Base-by-base conservation (phyloP, 192 early-diverging fungal genomes). In the Coemansia reversa region DNA sequence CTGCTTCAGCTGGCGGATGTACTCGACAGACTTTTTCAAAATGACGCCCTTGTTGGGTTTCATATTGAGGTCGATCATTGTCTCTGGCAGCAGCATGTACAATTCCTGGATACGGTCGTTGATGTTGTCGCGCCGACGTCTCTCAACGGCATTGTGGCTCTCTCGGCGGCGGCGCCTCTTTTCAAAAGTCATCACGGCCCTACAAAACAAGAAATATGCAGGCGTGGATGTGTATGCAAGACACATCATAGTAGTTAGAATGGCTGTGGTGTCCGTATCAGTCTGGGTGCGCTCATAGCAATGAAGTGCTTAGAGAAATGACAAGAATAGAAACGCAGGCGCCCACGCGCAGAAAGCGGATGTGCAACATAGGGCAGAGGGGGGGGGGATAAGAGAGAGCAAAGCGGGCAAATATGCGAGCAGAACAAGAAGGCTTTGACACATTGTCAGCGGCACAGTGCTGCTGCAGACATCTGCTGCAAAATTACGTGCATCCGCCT, bases 21-120 rank as follows among this genome's bases (percentile, higher is more conserved):
- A 94, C 33, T 98, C 95, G 23, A 98, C 96, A 8, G 90, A 91
- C 66, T 93, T 89, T 55, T 90, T 88, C 45, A 98, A 83, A 47
- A 98, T 97, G n/a, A 89, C 84, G 32, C 96, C 96, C 83, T 97
- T 95, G 85, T 96, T 96, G 27, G 91, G 93, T 77, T 97, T 98
- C 71, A 91, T 91, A 62, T 88, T 87, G 6, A 81, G 66, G 59
- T 93, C 91, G 58, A 87, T 78, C 65, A 84, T 83, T 51, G 84
- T 72, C 35, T 94, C 93, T 32, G 96, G 96, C 32, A 98, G 81
- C 51, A 98, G 74, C 16, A 79, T 85, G 25, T 85, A 86, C 47
- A 98, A 84, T 72, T 98, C 96, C 70, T 90, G 92, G 65, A 98
- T 98, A 70, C 93, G 93, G 76, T 97, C 96, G 73, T 98, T 98